Evolutionary conservation across 768 basidiomycete species (phyloP).

Genomic region (Kwoniella mangroviensis): DNA sequence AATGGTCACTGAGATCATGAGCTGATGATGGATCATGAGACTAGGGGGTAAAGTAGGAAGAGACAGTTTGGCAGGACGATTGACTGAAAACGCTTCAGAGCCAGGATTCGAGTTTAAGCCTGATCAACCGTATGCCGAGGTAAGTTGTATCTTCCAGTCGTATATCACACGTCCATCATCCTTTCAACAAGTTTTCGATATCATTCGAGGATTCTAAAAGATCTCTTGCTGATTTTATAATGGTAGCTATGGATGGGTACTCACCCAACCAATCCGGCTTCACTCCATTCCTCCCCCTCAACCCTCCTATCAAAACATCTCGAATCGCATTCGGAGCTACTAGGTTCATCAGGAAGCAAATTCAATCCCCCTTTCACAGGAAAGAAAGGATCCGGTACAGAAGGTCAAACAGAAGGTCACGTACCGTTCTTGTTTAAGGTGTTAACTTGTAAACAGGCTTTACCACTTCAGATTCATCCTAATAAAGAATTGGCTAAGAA

Average conservation of each 20-base stretch:
- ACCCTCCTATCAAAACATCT: slow-evolving; percentile 33
- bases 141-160: slow-evolving; percentile 3
- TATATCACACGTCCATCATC: background rate
- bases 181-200: background rate
- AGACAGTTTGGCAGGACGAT: slow-evolving; percentile 37
- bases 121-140: slow-evolving; percentile 44
- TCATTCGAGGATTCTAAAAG: no score
- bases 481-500: slow-evolving; percentile 47
- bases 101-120: slow-evolving; percentile 33
- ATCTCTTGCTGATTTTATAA: background rate
- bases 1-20: background rate
- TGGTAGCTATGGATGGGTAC: slow-evolving; percentile 52
- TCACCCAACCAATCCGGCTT: slow-evolving; percentile 49
- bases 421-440: slow-evolving; percentile 54
- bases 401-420: slow-evolving; percentile 32
- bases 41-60: slow-evolving; percentile 44
- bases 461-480: slow-evolving; percentile 55
- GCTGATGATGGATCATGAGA: background rate
- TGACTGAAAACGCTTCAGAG: slow-evolving; percentile 36
- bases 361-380: slow-evolving; percentile 29
- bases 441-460: slow-evolving; percentile 51
- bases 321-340: slow-evolving; percentile 17
- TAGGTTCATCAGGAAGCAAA: slow-evolving; percentile 33
- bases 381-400: slow-evolving; percentile 23
- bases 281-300: slow-evolving; percentile 19